A percentile compares a stretch with the other conserved stretches of the same genome.
These are phyloP conservation scores for Phascolomyces articulosus DNA, from an alignment of 371 early-diverging fungal genomes.

Conservation along the genomic window DNA sequence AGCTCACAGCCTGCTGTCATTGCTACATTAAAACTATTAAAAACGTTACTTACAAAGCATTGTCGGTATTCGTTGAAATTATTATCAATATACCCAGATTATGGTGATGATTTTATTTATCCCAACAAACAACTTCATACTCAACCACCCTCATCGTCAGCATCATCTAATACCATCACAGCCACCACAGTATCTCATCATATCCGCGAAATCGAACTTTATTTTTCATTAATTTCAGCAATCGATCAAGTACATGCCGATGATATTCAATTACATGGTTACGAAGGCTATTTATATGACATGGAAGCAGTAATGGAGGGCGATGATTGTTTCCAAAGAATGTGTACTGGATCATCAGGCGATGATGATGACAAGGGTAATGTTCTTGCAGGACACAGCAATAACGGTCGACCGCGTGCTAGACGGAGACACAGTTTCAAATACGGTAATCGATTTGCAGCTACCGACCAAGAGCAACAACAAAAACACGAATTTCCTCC, in stretches of 20 bases:
- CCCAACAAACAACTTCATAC: not conserved
- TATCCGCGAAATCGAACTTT: slow-evolving; percentile 61
- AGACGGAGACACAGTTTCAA: slow-evolving; percentile 49
- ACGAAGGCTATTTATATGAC: slow-evolving; percentile 74
- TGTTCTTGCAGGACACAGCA: not conserved
- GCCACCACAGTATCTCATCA: slow-evolving; percentile 56
- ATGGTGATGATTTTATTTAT: not conserved
- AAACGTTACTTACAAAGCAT: slow-evolving; percentile 72
- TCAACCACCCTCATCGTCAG: slow-evolving; percentile 2
- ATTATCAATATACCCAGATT: slow-evolving; percentile 56
- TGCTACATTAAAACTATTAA: slow-evolving; percentile 75
- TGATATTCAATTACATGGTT: slow-evolving; percentile 57
- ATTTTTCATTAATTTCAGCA: slow-evolving; percentile 62
- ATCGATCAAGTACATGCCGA: slow-evolving; percentile 52
- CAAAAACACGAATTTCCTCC: not conserved
- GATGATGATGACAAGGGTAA: not conserved
- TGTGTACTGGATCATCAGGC: slow-evolving; percentile 12
- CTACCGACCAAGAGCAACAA: not conserved
- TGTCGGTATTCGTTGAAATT: slow-evolving; percentile 69
- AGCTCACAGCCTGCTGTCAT: slow-evolving; percentile 71
- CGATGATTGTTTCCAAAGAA: slow-evolving; percentile 54
- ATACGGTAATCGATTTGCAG: slow-evolving; percentile 26
- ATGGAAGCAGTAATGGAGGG: slow-evolving; percentile 64
- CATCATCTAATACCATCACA: not conserved
- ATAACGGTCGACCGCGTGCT: slow-evolving; percentile 10